Percentiles rank a stretch among this genome's conserved stretches.
These are phyloP conservation scores for Arbutus unedo DNA, from an alignment of 148 eudicot species.

Conservation along the genomic window DNA sequence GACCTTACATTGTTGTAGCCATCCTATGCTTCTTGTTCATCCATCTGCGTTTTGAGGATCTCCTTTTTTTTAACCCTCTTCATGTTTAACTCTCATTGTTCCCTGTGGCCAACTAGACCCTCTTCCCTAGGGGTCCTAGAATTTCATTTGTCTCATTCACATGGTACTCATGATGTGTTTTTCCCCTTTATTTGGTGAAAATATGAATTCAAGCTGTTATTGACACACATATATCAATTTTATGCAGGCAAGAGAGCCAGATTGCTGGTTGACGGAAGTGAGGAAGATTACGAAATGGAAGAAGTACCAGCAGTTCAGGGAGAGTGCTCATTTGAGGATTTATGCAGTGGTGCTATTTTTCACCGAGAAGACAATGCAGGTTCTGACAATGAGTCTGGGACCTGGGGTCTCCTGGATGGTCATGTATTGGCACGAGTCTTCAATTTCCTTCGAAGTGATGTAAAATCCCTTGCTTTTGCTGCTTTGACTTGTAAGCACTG, in stretches of 20 bases:
- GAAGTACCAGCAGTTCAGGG: slow-evolving; percentile 27
- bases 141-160: slow-evolving; percentile 8
- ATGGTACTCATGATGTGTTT: slow-evolving; percentile 8
- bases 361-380: slow-evolving; percentile 25
- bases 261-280: slow-evolving; percentile 42
- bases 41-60: slow-evolving; percentile 5
- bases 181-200: background rate
- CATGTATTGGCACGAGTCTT: slow-evolving; percentile 76
- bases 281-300: slow-evolving; percentile 48
- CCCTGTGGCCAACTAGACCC: background rate
- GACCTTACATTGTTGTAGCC: background rate
- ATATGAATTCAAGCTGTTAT: background rate
- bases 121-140: background rate
- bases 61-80: background rate
- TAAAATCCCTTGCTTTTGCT: slow-evolving; percentile 67
- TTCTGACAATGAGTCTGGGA: slow-evolving; percentile 32
- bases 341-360: slow-evolving; percentile 53
- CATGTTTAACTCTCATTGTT: background rate
- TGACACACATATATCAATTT: slow-evolving; percentile 25
- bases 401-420: slow-evolving; percentile 83
- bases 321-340: slow-evolving; percentile 63
- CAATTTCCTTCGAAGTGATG: slow-evolving; percentile 79
- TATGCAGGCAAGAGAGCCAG: slow-evolving; percentile 63
- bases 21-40: slow-evolving; percentile 9
- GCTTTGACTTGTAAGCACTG: slow-evolving; percentile 83